Evolutionary conservation across 495 filamentous ascomycete species (phyloP), one percentile per base, ranked within the genome.

Genomic region (Usnea hakonensis): DNA sequence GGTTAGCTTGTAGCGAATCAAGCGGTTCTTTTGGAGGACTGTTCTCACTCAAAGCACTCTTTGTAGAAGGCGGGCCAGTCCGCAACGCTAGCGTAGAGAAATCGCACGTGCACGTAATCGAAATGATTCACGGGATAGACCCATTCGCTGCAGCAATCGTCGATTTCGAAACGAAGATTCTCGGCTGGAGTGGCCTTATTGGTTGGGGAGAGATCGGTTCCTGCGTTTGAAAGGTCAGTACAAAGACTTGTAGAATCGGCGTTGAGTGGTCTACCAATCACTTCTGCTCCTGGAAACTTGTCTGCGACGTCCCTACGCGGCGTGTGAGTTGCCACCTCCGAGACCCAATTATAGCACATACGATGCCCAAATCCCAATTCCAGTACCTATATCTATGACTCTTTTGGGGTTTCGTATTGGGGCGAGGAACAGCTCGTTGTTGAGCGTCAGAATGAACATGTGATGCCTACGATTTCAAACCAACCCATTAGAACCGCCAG

Each of bases 101-200:
- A 73, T 30, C 86, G 81, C 7, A 83, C 75, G 72, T 89, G 85
- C 56, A 89, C 77, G 60, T 84, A 86, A 74, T 89, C 87, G 68
- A 88, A 88, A 55, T 70, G 66, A 55, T 81, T 71, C 8, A 71
- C 65, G 33, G 70, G 63, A 70, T 78, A 84, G 8, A 77, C 72
- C 85, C 82, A 87, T 16, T 73, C 74, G 8, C 74, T 75, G 44
- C 76, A 73, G 37, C 73, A 73, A 64, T 85, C 81, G 61, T 85
- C 83, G 33, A 84, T 71, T 55, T 81, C 77, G 66, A 85, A 85
- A 43, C 70, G 72, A 21, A 78, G 67, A 64, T 85, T 86, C 6
- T 76, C 74, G 0, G 80, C 75, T 8, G 74, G 68, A 68, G 65
- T 72, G 21, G 58, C 55, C 7, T 73, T 72, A 59, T 79, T 77